Conservation (phyloP, 768 basidiomycete genomes). For the Boletus rufocinnamomeus region DNA sequence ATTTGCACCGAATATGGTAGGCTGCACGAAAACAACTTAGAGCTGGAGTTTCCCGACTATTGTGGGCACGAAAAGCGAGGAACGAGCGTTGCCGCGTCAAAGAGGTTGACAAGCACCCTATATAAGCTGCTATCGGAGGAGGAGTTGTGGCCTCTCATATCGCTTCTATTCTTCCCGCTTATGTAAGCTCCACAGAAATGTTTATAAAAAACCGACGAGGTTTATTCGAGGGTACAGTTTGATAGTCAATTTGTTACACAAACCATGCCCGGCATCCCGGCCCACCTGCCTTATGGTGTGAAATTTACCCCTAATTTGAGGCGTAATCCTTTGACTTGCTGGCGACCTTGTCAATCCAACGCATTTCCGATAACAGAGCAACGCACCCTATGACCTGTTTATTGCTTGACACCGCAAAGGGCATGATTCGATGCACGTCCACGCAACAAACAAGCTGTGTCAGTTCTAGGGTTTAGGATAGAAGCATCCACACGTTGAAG, state of each 20-base stretch:
- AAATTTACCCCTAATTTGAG: no score
- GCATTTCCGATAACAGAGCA: background rate
- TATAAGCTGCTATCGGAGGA: no score
- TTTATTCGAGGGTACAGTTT: background rate
- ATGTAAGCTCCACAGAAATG: no score
- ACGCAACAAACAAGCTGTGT: conserved; percentile 1
- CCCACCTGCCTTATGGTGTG: background rate
- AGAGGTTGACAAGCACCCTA: background rate
- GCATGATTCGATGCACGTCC: background rate
- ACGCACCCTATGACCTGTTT: conserved; percentile 13
- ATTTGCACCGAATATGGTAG: background rate
- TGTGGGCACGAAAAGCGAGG: background rate
- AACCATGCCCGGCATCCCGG: background rate
- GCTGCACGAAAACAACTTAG: background rate
- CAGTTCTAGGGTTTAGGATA: conserved; percentile 14
- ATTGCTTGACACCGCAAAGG: background rate
- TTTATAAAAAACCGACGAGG: no score
- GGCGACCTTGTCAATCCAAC: background rate
- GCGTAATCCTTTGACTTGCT: background rate
- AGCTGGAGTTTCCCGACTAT: background rate
- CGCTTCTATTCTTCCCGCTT: no score
- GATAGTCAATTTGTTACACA: background rate
- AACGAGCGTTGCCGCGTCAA: background rate
- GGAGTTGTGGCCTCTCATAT: no score
- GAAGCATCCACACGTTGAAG: conserved; percentile 20